Evolutionary conservation across 164 flowering plant species (phyloP).

Genomic region (Sedum album): DNA sequence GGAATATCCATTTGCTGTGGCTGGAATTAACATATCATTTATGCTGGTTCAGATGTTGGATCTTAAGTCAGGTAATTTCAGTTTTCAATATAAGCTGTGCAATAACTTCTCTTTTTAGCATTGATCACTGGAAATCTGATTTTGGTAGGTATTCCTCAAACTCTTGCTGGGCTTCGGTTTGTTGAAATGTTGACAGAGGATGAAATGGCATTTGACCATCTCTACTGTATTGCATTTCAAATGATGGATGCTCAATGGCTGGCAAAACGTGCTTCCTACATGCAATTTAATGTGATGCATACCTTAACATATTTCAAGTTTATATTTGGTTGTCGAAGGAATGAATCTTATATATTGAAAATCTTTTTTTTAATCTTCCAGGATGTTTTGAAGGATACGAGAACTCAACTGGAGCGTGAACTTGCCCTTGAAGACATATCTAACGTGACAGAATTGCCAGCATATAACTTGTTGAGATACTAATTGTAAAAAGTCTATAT

Average conservation of each 20-base stretch:
- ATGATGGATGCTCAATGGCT: conserved; percentile 91
- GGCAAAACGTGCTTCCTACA: conserved; percentile 75
- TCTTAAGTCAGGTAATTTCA: conserved; percentile 58
- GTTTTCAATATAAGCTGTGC: neutral
- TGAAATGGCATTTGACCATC: conserved; percentile 74
- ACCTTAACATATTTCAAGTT: neutral
- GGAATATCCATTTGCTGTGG: conserved; percentile 98
- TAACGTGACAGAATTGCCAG: conserved; percentile 60
- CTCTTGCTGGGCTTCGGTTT: conserved; percentile 48
- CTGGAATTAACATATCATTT: conserved; percentile 80
- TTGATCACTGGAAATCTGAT: conserved; percentile 7
- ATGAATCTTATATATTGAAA: too few species aligned
- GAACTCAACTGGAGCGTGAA: conserved; percentile 61
- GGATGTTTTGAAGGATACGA: conserved; percentile 84
- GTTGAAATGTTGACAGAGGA: conserved; percentile 54
- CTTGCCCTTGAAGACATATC: conserved; percentile 56
- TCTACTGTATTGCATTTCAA: conserved; percentile 55
- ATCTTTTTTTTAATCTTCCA: too few species aligned
- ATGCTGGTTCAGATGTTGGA: conserved; percentile 78
- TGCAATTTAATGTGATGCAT: conserved; percentile 60
- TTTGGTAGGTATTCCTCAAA: conserved; percentile 44
- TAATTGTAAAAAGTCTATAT: conserved; percentile 11
- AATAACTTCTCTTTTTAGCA: neutral
- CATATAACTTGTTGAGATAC: conserved; percentile 45
- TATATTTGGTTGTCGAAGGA: neutral